Percentiles rank a stretch among this genome's conserved stretches.
Evolutionary conservation across 495 filamentous ascomycete species (phyloP).

Genomic region (Talaromyces adpressus): DNA sequence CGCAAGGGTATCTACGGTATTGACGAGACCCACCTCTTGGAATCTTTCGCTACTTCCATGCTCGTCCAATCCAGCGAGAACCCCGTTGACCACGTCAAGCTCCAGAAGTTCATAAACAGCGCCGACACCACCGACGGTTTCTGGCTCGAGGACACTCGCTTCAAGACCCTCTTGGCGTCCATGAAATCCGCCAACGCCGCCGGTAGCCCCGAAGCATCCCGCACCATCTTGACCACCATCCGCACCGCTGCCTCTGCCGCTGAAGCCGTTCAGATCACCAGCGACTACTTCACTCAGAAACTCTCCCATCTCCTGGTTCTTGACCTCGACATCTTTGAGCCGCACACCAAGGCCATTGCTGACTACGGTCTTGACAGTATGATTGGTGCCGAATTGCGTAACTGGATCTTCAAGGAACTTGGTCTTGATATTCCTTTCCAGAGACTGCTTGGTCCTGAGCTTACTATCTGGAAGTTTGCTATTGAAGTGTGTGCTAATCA

Average conservation of each 20-base stretch:
- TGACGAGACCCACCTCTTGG: constrained; percentile 26
- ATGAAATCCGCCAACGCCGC: background rate
- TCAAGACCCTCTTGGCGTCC: constrained; percentile 12
- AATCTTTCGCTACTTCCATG: constrained; percentile 25
- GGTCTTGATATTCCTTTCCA: constrained; percentile 32
- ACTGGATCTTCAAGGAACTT: constrained; percentile 39
- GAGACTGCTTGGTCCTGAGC: constrained; percentile 17
- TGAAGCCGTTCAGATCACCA: constrained; percentile 7
- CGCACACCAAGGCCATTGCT: constrained; percentile 16
- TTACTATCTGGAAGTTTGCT: constrained; percentile 7
- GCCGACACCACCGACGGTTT: constrained; percentile 14
- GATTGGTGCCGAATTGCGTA: constrained; percentile 39
- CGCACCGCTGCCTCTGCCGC: background rate
- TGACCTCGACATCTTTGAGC: constrained; percentile 10
- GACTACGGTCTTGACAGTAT: constrained; percentile 39
- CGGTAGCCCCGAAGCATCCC: background rate
- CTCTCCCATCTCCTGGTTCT: constrained; percentile 25
- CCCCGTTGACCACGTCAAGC: constrained; percentile 8
- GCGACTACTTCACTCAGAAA: constrained; percentile 20
- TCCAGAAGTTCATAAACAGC: constrained; percentile 9
- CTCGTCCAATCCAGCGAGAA: constrained; percentile 1
- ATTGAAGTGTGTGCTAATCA: constrained; percentile 2
- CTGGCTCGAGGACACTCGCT: constrained; percentile 17
- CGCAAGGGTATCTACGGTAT: constrained; percentile 32
- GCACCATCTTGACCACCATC: background rate